These are phyloP conservation scores for Penicillium hesseltinei DNA, from an alignment of 2,329 filamentous ascomycete species.

Conservation along the genomic window DNA sequence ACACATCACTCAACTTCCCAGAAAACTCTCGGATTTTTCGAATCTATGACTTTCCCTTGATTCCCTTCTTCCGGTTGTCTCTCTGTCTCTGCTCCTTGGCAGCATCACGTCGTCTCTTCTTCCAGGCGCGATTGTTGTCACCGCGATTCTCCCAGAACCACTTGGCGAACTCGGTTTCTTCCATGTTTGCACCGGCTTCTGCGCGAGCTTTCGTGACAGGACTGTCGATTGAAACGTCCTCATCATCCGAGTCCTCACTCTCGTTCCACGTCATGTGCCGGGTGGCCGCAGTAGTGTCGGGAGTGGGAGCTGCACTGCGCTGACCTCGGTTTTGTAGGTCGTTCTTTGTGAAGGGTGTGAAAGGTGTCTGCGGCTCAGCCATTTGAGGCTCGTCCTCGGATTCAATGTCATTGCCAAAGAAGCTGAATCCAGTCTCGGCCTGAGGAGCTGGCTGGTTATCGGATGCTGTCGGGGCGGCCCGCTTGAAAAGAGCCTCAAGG, in stretches of 20 bases:
- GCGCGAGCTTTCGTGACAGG: conserved; percentile 24
- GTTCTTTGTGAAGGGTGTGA: conserved; percentile 75
- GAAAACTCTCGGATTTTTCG: not conserved
- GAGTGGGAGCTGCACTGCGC: conserved; percentile 90
- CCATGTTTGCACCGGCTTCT: conserved; percentile 15
- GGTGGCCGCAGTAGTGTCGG: conserved; percentile 79
- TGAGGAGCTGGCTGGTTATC: conserved; percentile 38
- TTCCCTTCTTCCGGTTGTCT: conserved; percentile 56
- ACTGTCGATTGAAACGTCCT: conserved; percentile 21
- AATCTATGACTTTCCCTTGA: conserved; percentile 35
- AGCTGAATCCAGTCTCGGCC: conserved; percentile 67
- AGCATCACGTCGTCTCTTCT: conserved; percentile 57
- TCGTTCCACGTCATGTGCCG: conserved; percentile 34
- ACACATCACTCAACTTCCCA: not conserved
- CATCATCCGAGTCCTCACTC: conserved; percentile 27
- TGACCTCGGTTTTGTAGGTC: conserved; percentile 66
- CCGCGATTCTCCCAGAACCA: conserved; percentile 59
- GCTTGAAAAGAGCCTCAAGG: conserved; percentile 89
- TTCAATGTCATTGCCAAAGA: conserved; percentile 64
- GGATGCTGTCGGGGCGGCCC: conserved; percentile 48
- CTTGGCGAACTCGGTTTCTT: conserved; percentile 59
- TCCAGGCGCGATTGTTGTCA: conserved; percentile 52
- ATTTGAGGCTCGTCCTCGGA: conserved; percentile 48
- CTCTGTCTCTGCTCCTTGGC: conserved; percentile 60
- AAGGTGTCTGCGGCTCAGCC: conserved; percentile 72